Evolutionary conservation across 345 rosid species (phyloP).

Genomic region (Ailanthus altissimus): DNA sequence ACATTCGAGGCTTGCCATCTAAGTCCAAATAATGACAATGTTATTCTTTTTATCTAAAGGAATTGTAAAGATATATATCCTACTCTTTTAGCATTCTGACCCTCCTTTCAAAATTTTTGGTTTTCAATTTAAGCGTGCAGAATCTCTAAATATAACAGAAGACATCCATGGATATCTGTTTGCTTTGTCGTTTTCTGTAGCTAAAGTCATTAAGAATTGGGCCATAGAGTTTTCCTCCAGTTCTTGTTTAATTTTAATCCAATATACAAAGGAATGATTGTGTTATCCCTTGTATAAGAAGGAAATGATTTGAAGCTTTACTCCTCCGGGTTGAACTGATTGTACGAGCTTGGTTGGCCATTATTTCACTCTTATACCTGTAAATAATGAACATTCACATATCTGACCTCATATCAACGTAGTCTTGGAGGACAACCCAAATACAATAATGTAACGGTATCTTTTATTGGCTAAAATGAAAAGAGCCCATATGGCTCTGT

Average conservation of each 20-base stretch:
- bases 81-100: constrained; percentile 27
- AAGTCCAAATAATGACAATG: constrained; percentile 35
- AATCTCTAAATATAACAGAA: too few species aligned
- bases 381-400: constrained; percentile 29
- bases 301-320: constrained; percentile 28
- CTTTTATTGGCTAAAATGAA: constrained; percentile 20
- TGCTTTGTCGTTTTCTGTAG: too few species aligned
- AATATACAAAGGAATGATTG: constrained; percentile 3
- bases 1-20: constrained; percentile 39
- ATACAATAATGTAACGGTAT: constrained; percentile 31
- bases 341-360: constrained; percentile 19
- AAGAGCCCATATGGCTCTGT: not conserved
- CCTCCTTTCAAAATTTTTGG: constrained; percentile 30
- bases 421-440: constrained; percentile 33
- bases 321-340: constrained; percentile 26
- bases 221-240: constrained; percentile 22
- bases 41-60: constrained; percentile 8
- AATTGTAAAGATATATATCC: constrained; percentile 39
- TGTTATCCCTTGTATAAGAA: not conserved
- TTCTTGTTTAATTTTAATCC: constrained; percentile 28
- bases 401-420: constrained; percentile 22
- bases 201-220: not conserved
- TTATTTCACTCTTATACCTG: constrained; percentile 1
- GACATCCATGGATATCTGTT: too few species aligned
- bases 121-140: not conserved